Evolutionary conservation across 1,284 basidiomycete genomes (phyloP).

Genomic region (Mycena citricolor): DNA sequence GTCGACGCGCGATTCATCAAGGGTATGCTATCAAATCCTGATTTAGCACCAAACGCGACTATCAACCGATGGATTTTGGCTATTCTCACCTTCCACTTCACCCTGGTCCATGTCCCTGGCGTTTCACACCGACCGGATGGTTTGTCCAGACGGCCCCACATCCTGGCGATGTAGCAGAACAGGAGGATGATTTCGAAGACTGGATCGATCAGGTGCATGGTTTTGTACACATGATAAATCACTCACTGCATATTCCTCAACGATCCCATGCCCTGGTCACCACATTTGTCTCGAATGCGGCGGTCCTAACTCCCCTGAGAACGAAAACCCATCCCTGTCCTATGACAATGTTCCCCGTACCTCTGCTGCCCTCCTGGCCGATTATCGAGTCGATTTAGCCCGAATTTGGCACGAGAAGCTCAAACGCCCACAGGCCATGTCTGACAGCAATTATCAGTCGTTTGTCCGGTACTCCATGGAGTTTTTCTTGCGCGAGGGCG

Average conservation of each 20-base stretch:
- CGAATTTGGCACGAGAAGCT: conserved; percentile 3
- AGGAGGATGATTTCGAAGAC: conserved; percentile 9
- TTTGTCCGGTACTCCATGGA: conserved; percentile 15
- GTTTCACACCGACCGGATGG: conserved; percentile 8
- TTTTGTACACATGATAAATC: conserved; percentile 1
- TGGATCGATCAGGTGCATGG: conserved; percentile 10
- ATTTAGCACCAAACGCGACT: conserved; percentile 6
- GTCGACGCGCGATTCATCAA: conserved; percentile 10
- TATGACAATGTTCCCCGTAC: conserved; percentile 7
- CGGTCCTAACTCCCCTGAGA: conserved; percentile 6
- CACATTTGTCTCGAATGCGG: not conserved
- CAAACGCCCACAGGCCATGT: conserved; percentile 4
- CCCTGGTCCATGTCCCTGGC: conserved; percentile 9
- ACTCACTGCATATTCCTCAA: not conserved
- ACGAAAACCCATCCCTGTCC: conserved; percentile 2
- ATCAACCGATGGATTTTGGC: conserved; percentile 15
- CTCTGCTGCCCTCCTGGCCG: not conserved
- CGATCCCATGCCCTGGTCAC: not conserved
- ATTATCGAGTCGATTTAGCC: conserved; percentile 3
- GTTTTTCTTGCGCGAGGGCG: conserved; percentile 25
- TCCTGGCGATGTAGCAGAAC: conserved; percentile 18
- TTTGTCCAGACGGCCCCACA: conserved; percentile 6
- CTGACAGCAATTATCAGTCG: conserved; percentile 27
- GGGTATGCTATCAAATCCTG: conserved; percentile 9
- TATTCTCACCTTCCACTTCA: conserved; percentile 11